These are phyloP conservation scores for Fomes fomentarius DNA, from an alignment of 1,284 basidiomycete genomes.

Conservation along the genomic window DNA sequence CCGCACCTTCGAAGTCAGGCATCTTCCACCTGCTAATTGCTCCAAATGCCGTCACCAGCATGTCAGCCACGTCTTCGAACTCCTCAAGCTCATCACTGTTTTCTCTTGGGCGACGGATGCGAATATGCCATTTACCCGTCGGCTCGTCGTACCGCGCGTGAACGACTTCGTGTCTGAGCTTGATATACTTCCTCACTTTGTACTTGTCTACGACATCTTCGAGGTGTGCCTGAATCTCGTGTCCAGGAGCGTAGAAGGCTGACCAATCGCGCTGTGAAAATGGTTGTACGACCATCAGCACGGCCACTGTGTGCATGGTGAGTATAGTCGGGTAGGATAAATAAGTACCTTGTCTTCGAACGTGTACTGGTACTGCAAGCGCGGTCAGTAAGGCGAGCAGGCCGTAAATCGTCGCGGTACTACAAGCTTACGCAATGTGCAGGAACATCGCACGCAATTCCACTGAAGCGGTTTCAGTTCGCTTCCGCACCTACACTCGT, in stretches of 20 bases:
- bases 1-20: constrained; percentile 58
- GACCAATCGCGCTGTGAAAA: constrained; percentile 62
- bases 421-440: constrained; percentile 54
- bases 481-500: not conserved
- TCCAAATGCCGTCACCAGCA: constrained; percentile 55
- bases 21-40: constrained; percentile 55
- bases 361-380: constrained; percentile 55
- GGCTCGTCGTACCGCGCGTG: constrained; percentile 53
- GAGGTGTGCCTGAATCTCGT: constrained; percentile 58
- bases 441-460: constrained; percentile 57
- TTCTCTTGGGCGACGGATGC: constrained; percentile 36
- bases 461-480: too few species aligned
- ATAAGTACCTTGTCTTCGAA: constrained; percentile 53
- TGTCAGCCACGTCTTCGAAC: constrained; percentile 53
- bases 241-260: constrained; percentile 57
- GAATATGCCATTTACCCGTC: constrained; percentile 56
- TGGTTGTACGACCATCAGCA: too few species aligned
- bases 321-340: not conserved
- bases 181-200: constrained; percentile 53
- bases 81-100: constrained; percentile 40
- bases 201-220: constrained; percentile 59
- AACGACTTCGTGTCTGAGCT: constrained; percentile 54
- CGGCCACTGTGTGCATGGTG: not conserved
- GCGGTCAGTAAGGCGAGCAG: not conserved
- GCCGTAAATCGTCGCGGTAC: too few species aligned